These are phyloP conservation scores for Pelargonium cotyledonis DNA, from an alignment of 441 rosid species.

Conservation along the genomic window DNA sequence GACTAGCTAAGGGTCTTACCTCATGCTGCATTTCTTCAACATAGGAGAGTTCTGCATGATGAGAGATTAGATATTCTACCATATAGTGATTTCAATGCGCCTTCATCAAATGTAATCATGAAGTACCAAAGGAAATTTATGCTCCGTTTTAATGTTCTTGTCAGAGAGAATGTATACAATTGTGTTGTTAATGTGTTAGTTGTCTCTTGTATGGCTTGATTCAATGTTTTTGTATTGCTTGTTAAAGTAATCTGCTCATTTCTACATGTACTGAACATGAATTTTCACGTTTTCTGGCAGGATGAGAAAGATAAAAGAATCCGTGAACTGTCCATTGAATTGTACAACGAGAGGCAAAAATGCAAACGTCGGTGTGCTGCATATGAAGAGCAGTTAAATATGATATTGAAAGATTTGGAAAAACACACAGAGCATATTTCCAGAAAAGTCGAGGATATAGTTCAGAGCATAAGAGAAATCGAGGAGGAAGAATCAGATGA, in stretches of 20 bases:
- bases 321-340: slow-evolving; percentile 18
- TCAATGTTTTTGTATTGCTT: too few relatives aligned
- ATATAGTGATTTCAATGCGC: too few relatives aligned
- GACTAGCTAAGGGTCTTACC: neutral
- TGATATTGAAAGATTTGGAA: slow-evolving; percentile 16
- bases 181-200: too few relatives aligned
- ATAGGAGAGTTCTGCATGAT: neutral
- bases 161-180: too few relatives aligned
- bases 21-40: neutral
- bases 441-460: slow-evolving; percentile 16
- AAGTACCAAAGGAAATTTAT: too few relatives aligned
- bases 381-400: slow-evolving; percentile 18
- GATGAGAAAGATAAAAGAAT: slow-evolving; percentile 8
- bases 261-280: neutral
- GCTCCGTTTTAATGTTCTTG: too few relatives aligned
- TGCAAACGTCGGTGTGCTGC: slow-evolving; percentile 20
- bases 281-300: neutral
- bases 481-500: slow-evolving; percentile 19
- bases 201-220: too few relatives aligned
- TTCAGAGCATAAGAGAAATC: slow-evolving; percentile 21
- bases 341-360: slow-evolving; percentile 18
- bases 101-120: too few relatives aligned
- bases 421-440: slow-evolving; percentile 20
- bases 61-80: too few relatives aligned
- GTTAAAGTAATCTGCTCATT: too few relatives aligned